Conservation (phyloP, 305 asterid genomes). For the Striga hermonthica region DNA sequence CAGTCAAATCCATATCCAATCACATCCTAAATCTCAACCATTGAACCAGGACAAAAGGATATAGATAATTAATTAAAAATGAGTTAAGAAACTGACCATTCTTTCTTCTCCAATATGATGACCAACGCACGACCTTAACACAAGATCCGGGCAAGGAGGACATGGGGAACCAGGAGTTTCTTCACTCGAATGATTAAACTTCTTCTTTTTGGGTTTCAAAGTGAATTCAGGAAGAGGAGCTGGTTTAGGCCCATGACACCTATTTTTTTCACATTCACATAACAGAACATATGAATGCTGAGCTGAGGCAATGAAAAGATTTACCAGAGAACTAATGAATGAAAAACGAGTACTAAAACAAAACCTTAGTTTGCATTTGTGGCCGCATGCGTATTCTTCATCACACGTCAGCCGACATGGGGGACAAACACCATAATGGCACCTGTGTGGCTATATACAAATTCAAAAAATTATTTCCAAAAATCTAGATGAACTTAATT, state of each 20-base stretch:
- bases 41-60: too few relatives aligned
- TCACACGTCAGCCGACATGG: constrained; percentile 70
- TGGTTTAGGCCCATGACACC: constrained; percentile 95
- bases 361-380: constrained; percentile 80
- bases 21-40: too few relatives aligned
- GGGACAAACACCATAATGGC: constrained; percentile 95
- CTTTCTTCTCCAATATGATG: constrained; percentile 81
- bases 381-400: constrained; percentile 74
- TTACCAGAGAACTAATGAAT: constrained; percentile 7
- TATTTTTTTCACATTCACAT: constrained; percentile 31
- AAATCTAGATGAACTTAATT: constrained; percentile 1
- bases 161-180: constrained; percentile 67
- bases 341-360: constrained; percentile 24
- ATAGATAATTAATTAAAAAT: not conserved
- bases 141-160: constrained; percentile 88
- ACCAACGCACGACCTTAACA: constrained; percentile 80
- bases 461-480: constrained; percentile 11
- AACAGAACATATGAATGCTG: constrained; percentile 5
- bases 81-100: constrained; percentile 57
- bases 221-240: constrained; percentile 83
- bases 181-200: constrained; percentile 46
- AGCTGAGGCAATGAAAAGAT: constrained; percentile 16
- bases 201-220: constrained; percentile 84
- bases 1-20: too few relatives aligned
- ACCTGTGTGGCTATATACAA: constrained; percentile 77